These are phyloP conservation scores for Nepenthes mirabilis DNA, from an alignment of 148 eudicot genomes.

Conservation along the genomic window DNA sequence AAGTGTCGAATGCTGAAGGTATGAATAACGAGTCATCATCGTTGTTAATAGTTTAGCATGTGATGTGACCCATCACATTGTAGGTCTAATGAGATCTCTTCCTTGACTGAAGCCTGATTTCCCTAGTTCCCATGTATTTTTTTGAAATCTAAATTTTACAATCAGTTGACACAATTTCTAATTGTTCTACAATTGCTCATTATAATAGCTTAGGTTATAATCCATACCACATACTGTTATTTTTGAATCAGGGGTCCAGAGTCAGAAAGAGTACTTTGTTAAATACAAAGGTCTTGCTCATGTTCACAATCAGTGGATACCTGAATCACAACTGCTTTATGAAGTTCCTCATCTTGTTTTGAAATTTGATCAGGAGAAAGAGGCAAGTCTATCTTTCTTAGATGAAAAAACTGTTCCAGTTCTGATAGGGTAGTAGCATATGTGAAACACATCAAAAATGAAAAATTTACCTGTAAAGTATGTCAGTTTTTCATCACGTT, in stretches of 20 bases:
- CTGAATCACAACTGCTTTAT: slow-evolving; percentile 41
- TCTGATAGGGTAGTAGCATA: neutral
- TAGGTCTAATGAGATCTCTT: too few relatives aligned
- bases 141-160: too few relatives aligned
- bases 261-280: slow-evolving; percentile 55
- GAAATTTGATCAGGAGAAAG: slow-evolving; percentile 18
- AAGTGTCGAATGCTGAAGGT: slow-evolving; percentile 12
- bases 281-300: slow-evolving; percentile 87
- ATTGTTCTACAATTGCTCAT: too few relatives aligned
- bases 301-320: slow-evolving; percentile 60
- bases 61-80: too few relatives aligned
- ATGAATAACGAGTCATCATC: neutral
- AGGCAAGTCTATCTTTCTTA: slow-evolving; percentile 15
- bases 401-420: neutral
- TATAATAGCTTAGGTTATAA: neutral
- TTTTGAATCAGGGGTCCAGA: slow-evolving; percentile 27
- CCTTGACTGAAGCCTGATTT: too few relatives aligned
- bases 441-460: too few relatives aligned
- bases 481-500: neutral
- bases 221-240: slow-evolving; percentile 6
- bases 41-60: too few relatives aligned
- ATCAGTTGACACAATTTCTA: too few relatives aligned
- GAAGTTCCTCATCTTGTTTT: slow-evolving; percentile 39
- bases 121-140: too few relatives aligned
- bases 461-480: too few relatives aligned